Evolutionary conservation across 1,284 basidiomycete species (phyloP).

Genomic region (Cystobasidiaceae sp.): DNA sequence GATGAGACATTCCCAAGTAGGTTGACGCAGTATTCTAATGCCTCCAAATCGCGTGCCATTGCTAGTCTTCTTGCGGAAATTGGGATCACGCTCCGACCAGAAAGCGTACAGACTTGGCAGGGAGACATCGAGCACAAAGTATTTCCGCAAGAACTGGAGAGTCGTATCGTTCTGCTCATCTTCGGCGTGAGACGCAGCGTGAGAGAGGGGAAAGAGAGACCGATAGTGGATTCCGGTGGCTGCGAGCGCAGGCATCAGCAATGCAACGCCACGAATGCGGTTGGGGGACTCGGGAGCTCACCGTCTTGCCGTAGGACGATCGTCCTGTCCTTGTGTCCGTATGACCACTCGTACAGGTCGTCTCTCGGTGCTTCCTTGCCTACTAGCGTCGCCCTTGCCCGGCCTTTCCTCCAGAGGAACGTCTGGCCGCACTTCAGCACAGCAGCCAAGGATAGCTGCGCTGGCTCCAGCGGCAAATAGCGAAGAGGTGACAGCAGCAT

Average conservation of each 20-base stretch:
- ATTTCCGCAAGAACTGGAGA: conserved; percentile 69
- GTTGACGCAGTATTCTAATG: conserved; percentile 73
- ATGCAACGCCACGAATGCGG: not conserved
- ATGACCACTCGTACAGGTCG: conserved; percentile 37
- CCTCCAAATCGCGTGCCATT: conserved; percentile 59
- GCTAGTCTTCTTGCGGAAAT: conserved; percentile 60
- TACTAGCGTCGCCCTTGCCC: not conserved
- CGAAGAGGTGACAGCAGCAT: conserved; percentile 40
- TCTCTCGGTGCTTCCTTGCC: conserved; percentile 2
- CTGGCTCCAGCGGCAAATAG: conserved; percentile 35
- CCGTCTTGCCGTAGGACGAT: conserved; percentile 42
- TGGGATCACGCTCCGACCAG: conserved; percentile 68
- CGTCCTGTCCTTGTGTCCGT: conserved; percentile 39
- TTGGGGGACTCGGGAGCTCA: conserved; percentile 20
- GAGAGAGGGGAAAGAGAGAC: conserved; percentile 31
- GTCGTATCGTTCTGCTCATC: conserved; percentile 59
- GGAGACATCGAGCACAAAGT: conserved; percentile 81
- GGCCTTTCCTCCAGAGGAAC: conserved; percentile 40
- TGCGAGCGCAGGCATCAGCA: not conserved
- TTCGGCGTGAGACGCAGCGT: conserved; percentile 44
- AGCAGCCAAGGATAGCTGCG: conserved; percentile 40
- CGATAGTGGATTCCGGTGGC: conserved; percentile 38
- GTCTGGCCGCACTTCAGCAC: conserved; percentile 40
- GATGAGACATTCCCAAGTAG: conserved; percentile 90
- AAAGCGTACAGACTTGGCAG: conserved; percentile 67